Evolutionary conservation across 208 protist species (phyloP).

Genomic region (Borovskyia barvae): DNA sequence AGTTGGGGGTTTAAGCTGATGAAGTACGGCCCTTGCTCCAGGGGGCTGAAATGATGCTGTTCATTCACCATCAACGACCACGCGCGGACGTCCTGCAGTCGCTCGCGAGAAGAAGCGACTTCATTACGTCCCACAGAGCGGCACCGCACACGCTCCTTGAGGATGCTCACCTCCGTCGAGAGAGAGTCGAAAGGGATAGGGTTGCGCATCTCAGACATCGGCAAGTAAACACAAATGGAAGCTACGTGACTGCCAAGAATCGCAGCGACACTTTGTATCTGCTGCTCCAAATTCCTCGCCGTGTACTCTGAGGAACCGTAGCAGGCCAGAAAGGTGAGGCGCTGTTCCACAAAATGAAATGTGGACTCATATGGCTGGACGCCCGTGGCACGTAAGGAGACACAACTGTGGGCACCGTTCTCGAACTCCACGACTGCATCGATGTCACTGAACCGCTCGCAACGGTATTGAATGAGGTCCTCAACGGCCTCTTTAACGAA

Average conservation of each 20-base stretch:
- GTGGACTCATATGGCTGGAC: constrained; percentile 34
- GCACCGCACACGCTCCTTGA: constrained; percentile 1
- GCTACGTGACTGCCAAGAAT: constrained; percentile 35
- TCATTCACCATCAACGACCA: constrained; percentile 60
- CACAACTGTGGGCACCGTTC: constrained; percentile 33
- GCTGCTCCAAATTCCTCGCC: constrained; percentile 21
- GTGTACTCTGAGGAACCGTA: constrained; percentile 20
- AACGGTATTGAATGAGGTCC: constrained; percentile 56
- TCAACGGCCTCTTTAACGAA: constrained; percentile 51
- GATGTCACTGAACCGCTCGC: constrained; percentile 55
- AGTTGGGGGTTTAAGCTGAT: constrained; percentile 62
- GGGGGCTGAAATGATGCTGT: constrained; percentile 43
- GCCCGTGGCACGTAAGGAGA: constrained; percentile 39
- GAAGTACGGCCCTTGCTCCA: constrained; percentile 44
- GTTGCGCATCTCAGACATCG: constrained; percentile 12
- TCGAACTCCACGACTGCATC: constrained; percentile 56
- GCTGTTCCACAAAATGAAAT: constrained; percentile 46
- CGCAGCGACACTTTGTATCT: constrained; percentile 32
- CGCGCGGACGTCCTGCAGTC: constrained; percentile 51
- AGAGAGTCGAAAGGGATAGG: constrained; percentile 6
- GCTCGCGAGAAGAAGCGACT: constrained; percentile 25
- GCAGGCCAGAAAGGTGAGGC: constrained; percentile 49
- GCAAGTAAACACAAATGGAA: constrained; percentile 41
- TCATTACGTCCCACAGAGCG: constrained; percentile 34
- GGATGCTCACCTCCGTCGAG: background rate